phyloP scores from a whole-genome alignment of 495 filamentous ascomycete species.

The Lasiosphaeris hirsuta region DNA sequence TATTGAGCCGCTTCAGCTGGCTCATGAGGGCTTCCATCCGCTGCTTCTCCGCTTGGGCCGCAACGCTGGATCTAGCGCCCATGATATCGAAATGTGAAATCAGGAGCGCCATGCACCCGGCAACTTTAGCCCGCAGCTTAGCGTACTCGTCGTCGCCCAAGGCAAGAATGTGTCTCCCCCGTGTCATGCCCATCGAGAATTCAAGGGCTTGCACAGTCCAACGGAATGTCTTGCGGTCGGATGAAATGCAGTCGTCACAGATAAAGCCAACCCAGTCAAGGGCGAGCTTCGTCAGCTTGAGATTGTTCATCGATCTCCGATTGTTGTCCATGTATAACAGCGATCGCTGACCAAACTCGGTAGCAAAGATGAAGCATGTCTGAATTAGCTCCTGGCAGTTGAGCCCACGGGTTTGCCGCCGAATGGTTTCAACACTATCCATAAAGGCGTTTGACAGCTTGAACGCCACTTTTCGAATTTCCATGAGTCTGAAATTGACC shows the following conservation, averaged over 20 bases:
- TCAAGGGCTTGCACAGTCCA: constrained; percentile 95
- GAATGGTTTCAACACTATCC: constrained; percentile 93
- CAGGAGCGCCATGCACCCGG: constrained; percentile 94
- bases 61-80: constrained; percentile 88
- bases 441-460: constrained; percentile 98
- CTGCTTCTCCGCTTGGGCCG: constrained; percentile 76
- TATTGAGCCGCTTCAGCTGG: constrained; percentile 70
- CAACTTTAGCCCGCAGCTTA: constrained; percentile 77
- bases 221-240: constrained; percentile 93
- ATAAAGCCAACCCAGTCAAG: constrained; percentile 98
- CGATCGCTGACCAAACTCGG: constrained; percentile 94
- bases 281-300: constrained; percentile 86
- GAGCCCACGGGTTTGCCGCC: constrained; percentile 75
- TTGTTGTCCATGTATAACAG: constrained; percentile 92
- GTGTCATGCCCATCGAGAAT: constrained; percentile 95
- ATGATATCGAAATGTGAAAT: constrained; percentile 99
- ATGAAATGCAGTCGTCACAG: constrained; percentile 91
- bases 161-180: constrained; percentile 82
- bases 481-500: constrained; percentile 86
- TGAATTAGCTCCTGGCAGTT: constrained; percentile 96
- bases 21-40: constrained; percentile 71
- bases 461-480: constrained; percentile 94
- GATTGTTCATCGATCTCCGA: constrained; percentile 89
- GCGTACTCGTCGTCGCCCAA: constrained; percentile 85
- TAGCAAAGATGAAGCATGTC: constrained; percentile 98